A percentile compares a stretch with the other conserved stretches of the same genome.
These are phyloP conservation scores for Flaveria sonorensis DNA, from an alignment of 129 eudicot species.

Conservation along the genomic window DNA sequence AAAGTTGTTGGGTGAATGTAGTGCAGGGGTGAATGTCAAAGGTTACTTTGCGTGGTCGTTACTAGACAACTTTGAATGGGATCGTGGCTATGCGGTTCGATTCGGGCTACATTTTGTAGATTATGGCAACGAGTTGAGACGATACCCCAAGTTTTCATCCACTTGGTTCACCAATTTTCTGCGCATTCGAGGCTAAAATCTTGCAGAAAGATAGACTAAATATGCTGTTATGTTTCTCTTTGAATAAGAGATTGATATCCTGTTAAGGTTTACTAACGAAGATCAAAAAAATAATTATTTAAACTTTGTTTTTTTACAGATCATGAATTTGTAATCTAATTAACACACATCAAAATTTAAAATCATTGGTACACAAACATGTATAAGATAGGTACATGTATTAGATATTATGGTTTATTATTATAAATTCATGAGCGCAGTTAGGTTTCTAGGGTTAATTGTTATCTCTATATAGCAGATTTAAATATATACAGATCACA, in stretches of 20 bases:
- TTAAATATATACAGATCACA: too few relatives aligned
- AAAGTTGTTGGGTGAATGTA: constrained; percentile 27
- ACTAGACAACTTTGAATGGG: constrained; percentile 63
- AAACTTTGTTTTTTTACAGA: constrained; percentile 12
- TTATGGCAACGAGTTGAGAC: constrained; percentile 40
- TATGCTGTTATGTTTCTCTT: constrained; percentile 18
- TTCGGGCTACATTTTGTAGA: constrained; percentile 62
- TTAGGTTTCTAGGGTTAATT: too few relatives aligned
- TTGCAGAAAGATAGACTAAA: neutral
- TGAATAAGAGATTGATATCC: constrained; percentile 29
- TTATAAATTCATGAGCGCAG: too few relatives aligned
- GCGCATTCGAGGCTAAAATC: constrained; percentile 28
- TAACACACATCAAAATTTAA: neutral
- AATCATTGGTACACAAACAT: neutral
- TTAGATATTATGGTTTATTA: too few relatives aligned
- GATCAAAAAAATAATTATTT: constrained; percentile 11
- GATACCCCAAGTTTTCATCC: constrained; percentile 61
- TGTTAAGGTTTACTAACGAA: constrained; percentile 9
- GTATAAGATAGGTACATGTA: neutral
- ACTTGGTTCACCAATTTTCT: constrained; percentile 54
- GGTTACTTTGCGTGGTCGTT: constrained; percentile 64
- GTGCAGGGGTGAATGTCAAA: constrained; percentile 53
- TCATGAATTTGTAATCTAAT: constrained; percentile 11
- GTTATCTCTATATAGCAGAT: too few relatives aligned
- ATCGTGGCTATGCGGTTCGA: constrained; percentile 51